Percentiles rank a stretch among this genome's conserved stretches.
phyloP scores from a whole-genome alignment of 495 filamentous ascomycete genomes.

The Aspergillus taichungensis region DNA sequence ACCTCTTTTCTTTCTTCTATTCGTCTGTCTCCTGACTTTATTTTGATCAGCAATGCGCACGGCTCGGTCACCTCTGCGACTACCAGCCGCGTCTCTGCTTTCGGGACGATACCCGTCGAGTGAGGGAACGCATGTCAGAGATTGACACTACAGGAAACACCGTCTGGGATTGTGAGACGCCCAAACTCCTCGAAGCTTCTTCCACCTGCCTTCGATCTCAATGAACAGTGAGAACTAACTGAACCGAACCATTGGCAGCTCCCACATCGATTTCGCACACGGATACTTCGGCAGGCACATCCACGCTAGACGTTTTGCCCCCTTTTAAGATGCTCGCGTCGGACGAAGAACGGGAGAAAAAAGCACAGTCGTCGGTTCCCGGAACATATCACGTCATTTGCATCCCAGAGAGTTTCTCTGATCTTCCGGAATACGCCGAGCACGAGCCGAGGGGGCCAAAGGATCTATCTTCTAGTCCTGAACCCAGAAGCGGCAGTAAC shows the following conservation, averaged over 20 bases:
- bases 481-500: constrained; percentile 8
- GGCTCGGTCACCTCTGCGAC: constrained; percentile 48
- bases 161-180: constrained; percentile 46
- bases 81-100: constrained; percentile 49
- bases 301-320: constrained; percentile 35
- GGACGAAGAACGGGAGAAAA: constrained; percentile 53
- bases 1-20: constrained; percentile 1
- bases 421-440: constrained; percentile 44
- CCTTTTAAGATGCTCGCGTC: constrained; percentile 45
- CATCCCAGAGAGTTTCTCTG: constrained; percentile 46
- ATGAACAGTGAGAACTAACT: not conserved
- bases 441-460: constrained; percentile 13
- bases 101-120: constrained; percentile 46
- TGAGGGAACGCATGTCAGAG: constrained; percentile 48
- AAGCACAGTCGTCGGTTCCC: constrained; percentile 42
- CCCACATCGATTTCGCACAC: not conserved
- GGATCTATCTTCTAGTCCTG: constrained; percentile 4
- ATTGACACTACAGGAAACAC: constrained; percentile 38
- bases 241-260: not conserved
- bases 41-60: constrained; percentile 41
- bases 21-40: constrained; percentile 2
- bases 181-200: not conserved
- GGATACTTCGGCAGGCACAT: not conserved
- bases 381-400: constrained; percentile 51
- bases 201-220: not conserved